Percentiles rank a stretch among this genome's conserved stretches.
These are phyloP conservation scores for Candida golubevii DNA, from an alignment of 805 yeast species.

Conservation along the genomic window DNA sequence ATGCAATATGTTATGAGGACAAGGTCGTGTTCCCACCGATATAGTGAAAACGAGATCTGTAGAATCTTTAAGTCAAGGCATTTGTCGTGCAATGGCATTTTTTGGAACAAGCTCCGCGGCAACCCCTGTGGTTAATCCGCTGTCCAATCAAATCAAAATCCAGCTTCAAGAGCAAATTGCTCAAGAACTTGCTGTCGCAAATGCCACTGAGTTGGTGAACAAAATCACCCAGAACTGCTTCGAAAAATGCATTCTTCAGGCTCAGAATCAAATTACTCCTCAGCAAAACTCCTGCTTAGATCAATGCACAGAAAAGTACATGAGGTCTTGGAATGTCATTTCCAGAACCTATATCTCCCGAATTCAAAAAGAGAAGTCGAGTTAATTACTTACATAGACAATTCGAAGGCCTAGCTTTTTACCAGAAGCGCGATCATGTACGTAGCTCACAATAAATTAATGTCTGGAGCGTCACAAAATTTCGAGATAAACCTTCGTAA, in stretches of 20 bases:
- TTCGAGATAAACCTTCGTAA: no score
- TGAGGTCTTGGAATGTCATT: slow-evolving; percentile 86
- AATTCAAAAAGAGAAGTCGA: slow-evolving; percentile 44
- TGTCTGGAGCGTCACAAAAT: no score
- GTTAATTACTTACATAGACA: no score
- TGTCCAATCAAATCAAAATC: slow-evolving; percentile 38
- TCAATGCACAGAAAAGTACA: slow-evolving; percentile 79
- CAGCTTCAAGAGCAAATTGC: slow-evolving; percentile 67
- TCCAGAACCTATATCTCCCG: slow-evolving; percentile 73
- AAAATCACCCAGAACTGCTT: slow-evolving; percentile 85
- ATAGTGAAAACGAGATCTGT: neutral
- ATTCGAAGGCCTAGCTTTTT: no score
- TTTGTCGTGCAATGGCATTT: slow-evolving; percentile 11
- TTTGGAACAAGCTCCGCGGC: slow-evolving; percentile 14
- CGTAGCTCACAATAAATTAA: slow-evolving; percentile 1
- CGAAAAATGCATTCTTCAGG: slow-evolving; percentile 66
- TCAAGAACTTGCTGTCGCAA: slow-evolving; percentile 85
- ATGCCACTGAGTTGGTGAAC: slow-evolving; percentile 83
- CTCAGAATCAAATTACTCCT: slow-evolving; percentile 45
- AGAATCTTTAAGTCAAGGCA: neutral
- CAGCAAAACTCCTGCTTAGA: slow-evolving; percentile 65
- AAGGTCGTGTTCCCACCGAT: slow-evolving; percentile 1
- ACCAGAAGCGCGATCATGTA: neutral
- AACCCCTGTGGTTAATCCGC: slow-evolving; percentile 8
- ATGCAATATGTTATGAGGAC: neutral